These are phyloP conservation scores for Dichomitus squalens DNA, from an alignment of 1,284 basidiomycete species.

Conservation along the genomic window DNA sequence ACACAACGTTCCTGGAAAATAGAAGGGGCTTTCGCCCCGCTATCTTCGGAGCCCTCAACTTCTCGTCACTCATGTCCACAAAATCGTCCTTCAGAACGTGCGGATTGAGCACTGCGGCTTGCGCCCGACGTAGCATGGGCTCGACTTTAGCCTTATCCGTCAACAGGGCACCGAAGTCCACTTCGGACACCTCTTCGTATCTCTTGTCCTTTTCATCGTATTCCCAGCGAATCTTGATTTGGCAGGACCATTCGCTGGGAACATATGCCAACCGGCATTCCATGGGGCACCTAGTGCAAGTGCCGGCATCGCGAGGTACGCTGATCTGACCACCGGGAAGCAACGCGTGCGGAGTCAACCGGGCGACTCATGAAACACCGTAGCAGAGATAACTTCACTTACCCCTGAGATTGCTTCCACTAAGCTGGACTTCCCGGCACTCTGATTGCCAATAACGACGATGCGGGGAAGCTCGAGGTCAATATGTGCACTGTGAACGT, in stretches of 20 bases:
- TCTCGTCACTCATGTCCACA: constrained; percentile 27
- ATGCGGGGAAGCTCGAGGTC: constrained; percentile 32
- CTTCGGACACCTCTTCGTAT: constrained; percentile 35
- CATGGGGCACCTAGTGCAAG: constrained; percentile 33
- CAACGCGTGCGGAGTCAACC: neutral
- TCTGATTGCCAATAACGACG: constrained; percentile 34
- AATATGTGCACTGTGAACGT: constrained; percentile 26
- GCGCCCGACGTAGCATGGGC: constrained; percentile 44
- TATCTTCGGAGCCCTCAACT: constrained; percentile 15
- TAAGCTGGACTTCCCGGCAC: constrained; percentile 42
- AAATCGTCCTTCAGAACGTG: constrained; percentile 25
- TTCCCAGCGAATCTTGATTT: constrained; percentile 36
- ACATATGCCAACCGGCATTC: constrained; percentile 28
- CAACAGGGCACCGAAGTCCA: constrained; percentile 39
- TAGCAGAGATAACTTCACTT: constrained; percentile 21
- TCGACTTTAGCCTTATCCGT: constrained; percentile 41
- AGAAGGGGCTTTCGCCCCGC: constrained; percentile 22
- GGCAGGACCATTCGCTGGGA: constrained; percentile 34
- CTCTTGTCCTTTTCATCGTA: constrained; percentile 20
- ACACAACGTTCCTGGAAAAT: constrained; percentile 50
- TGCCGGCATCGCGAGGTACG: constrained; percentile 26
- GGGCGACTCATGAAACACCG: neutral
- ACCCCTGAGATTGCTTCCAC: constrained; percentile 65
- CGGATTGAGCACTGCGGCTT: constrained; percentile 46
- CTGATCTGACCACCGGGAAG: constrained; percentile 16